Percentiles rank a stretch among this genome's conserved stretches.
These are phyloP conservation scores for Calcarisporium arbuscula DNA, from an alignment of 2,329 filamentous ascomycete genomes.

Conservation along the genomic window DNA sequence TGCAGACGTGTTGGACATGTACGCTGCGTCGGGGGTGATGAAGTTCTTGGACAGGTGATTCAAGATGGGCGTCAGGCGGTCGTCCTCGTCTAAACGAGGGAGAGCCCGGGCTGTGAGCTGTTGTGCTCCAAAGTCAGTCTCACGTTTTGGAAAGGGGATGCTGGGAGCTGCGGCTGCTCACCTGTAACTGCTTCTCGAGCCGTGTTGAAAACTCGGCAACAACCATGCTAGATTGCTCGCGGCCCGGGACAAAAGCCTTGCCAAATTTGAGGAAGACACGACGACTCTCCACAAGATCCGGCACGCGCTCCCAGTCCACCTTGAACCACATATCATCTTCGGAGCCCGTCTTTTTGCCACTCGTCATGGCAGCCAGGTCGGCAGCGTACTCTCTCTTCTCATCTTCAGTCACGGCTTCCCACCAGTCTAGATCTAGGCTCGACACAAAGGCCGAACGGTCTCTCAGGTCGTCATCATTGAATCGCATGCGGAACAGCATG, in stretches of 20 bases:
- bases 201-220: slow-evolving; percentile 76
- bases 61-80: slow-evolving; percentile 66
- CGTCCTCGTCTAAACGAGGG: slow-evolving; percentile 91
- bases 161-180: too few relatives aligned
- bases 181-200: slow-evolving; percentile 78
- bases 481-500: slow-evolving; percentile 78
- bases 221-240: slow-evolving; percentile 85
- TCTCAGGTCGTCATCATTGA: slow-evolving; percentile 65
- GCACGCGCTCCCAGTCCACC: slow-evolving; percentile 90
- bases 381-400: slow-evolving; percentile 63
- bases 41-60: slow-evolving; percentile 91
- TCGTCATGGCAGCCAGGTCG: slow-evolving; percentile 49
- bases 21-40: slow-evolving; percentile 80
- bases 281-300: slow-evolving; percentile 77
- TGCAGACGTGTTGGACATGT: slow-evolving; percentile 55
- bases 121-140: too few relatives aligned
- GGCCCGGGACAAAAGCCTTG: slow-evolving; percentile 83
- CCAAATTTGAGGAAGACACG: slow-evolving; percentile 71
- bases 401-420: slow-evolving; percentile 73
- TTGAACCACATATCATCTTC: slow-evolving; percentile 93
- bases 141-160: too few relatives aligned
- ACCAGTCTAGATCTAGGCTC: slow-evolving; percentile 78
- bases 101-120: slow-evolving; percentile 84
- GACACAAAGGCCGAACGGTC: slow-evolving; percentile 75
- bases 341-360: slow-evolving; percentile 26